Base-by-base conservation (phyloP, 352 stramenopile genomes). In the Phytophthora sp. region DNA sequence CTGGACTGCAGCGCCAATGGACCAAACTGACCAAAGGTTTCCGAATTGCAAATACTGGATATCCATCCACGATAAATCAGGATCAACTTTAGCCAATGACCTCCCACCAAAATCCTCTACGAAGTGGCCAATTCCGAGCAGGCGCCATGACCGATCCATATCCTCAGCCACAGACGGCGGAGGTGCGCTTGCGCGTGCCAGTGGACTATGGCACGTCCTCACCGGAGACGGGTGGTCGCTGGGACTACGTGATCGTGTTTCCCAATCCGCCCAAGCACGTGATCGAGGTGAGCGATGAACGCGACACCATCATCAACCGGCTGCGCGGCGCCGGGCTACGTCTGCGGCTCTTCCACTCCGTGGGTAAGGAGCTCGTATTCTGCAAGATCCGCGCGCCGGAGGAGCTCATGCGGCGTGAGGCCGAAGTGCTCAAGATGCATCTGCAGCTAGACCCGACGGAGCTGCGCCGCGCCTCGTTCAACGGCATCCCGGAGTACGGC, bases 161-260 rank as follows among this genome's bases (percentile, higher is more conserved):
- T 45, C 66, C 66, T 24, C 66, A 70, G 44, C 67, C 71, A 16
- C 71, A 79, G 63, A 79, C 71, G 3, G 72, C 72, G 16, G 63
- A 76, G 57, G 7, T 77, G 35, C 62, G 73, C 30, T 38, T 74
- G 46, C 74, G 60, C 27, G 57, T 74, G 49, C 79, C 79, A 30
- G 52, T 79, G n/a, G 63, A 78, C 57, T 86, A 88, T 63, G 81
- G 80, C 55, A 79, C 77, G 24, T 79, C 86, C 30, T 57, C 55
- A 8, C 18, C 27, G 41, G 76, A 77, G 15, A 36, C 73, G 21
- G 38, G 66, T 11, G 73, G 58, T 6, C 82, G 81, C 51, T 95
- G 87, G 85, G 87, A 94, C 75, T 95, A 93, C 60, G 84, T 90
- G 51, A 89, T 95, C 57, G 85, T 89, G 35, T 95, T 95, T 63